These are phyloP conservation scores for Penicillium nucicola DNA, from an alignment of 495 filamentous ascomycete genomes.

Conservation along the genomic window DNA sequence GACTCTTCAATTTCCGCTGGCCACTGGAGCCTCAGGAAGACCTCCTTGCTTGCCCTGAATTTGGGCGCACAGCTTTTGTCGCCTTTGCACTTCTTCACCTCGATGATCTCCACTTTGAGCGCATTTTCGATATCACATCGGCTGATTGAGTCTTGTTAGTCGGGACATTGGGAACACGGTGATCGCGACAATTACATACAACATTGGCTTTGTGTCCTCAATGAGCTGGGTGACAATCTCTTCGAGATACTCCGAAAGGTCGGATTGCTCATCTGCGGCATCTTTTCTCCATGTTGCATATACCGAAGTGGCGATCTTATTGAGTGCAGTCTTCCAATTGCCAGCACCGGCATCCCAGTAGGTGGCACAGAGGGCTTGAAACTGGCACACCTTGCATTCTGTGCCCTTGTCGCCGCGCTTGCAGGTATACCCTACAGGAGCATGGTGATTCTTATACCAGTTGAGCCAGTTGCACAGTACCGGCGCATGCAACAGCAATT, in stretches of 20 bases:
- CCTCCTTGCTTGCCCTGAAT: background rate
- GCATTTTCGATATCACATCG: background rate
- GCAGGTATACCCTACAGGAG: background rate
- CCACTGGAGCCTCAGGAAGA: background rate
- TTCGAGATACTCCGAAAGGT: conserved; percentile 22
- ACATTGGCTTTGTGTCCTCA: background rate
- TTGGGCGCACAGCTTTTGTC: background rate
- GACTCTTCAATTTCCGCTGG: no score
- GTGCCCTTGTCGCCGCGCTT: background rate
- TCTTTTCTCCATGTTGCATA: background rate
- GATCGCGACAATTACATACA: conserved; percentile 9
- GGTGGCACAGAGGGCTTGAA: conserved; percentile 7
- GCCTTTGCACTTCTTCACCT: background rate
- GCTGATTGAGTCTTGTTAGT: background rate
- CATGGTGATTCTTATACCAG: conserved; percentile 2
- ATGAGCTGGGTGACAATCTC: conserved; percentile 11
- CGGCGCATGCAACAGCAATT: conserved; percentile 41
- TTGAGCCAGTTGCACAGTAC: conserved; percentile 35
- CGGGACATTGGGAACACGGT: background rate
- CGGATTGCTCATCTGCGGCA: conserved; percentile 15
- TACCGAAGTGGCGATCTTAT: conserved; percentile 1
- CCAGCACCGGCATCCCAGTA: conserved; percentile 19
- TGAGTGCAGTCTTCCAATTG: background rate
- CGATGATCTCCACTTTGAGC: background rate
- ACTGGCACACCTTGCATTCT: conserved; percentile 15